phyloP scores from a whole-genome alignment of 2,329 filamentous ascomycete species.

The Cercospora sesami region DNA sequence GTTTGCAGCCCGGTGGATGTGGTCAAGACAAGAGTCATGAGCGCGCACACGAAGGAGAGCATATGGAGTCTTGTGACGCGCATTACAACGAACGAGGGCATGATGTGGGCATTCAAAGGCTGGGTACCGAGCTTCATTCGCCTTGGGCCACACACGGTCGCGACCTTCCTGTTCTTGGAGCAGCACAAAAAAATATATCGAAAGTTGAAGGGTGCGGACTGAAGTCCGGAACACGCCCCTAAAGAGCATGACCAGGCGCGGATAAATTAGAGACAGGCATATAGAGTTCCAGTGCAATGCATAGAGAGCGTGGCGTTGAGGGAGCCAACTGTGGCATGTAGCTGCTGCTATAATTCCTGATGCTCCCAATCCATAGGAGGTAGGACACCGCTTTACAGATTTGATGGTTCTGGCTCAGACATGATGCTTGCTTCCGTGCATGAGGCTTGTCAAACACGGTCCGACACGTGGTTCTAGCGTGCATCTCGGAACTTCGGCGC shows the following conservation, averaged over 20 bases:
- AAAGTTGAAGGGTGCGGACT: slow-evolving; percentile 33
- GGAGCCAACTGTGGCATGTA: not conserved
- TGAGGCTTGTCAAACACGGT: not conserved
- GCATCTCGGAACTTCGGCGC: not conserved
- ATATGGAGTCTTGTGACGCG: slow-evolving; percentile 63
- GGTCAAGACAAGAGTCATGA: slow-evolving; percentile 87
- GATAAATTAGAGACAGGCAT: not conserved
- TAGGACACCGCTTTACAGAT: not conserved
- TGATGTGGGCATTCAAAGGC: slow-evolving; percentile 83
- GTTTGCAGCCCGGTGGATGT: slow-evolving; percentile 84
- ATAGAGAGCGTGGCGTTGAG: not conserved
- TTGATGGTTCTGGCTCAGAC: not conserved
- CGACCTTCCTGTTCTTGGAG: slow-evolving; percentile 83
- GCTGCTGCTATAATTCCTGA: not conserved
- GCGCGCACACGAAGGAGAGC: slow-evolving; percentile 54
- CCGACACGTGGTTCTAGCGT: not conserved
- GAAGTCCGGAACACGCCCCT: not conserved
- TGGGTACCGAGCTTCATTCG: slow-evolving; percentile 79
- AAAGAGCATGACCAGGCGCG: not conserved
- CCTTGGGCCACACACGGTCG: slow-evolving; percentile 74
- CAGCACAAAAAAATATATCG: slow-evolving; percentile 78
- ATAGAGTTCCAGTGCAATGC: not conserved
- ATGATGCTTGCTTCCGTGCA: not conserved
- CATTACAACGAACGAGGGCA: slow-evolving; percentile 69
- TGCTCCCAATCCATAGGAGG: not conserved